Conservation (phyloP, 805 yeast species). For the Starmerella riodocensis region DNA sequence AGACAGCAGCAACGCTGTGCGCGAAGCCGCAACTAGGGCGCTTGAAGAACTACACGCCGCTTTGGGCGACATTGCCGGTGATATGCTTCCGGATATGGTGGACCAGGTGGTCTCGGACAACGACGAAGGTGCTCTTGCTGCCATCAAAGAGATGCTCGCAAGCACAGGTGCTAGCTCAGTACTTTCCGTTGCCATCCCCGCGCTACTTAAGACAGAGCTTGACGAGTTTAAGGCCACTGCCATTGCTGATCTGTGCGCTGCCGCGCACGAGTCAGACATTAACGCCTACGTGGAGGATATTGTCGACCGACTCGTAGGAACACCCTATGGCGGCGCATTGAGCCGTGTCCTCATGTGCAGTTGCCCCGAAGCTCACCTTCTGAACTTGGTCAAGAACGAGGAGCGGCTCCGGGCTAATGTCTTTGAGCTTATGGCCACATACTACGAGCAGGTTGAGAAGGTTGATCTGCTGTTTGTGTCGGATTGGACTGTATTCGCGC, state of each 20-base stretch:
- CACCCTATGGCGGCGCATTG: conserved; percentile 31
- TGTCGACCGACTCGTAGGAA: conserved; percentile 52
- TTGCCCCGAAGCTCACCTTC: conserved; percentile 38
- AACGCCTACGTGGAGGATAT: conserved; percentile 48
- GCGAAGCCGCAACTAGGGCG: conserved; percentile 84
- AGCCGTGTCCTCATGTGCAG: conserved; percentile 57
- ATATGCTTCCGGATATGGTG: conserved; percentile 71
- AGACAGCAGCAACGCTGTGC: conserved; percentile 54
- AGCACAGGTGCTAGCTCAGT: conserved; percentile 77
- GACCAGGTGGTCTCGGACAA: conserved; percentile 42
- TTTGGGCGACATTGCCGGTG: conserved; percentile 78
- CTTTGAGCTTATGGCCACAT: conserved; percentile 53
- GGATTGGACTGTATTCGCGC: conserved; percentile 61
- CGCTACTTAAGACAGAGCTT: conserved; percentile 39
- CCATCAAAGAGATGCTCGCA: conserved; percentile 75
- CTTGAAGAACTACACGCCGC: conserved; percentile 76
- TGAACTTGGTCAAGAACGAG: conserved; percentile 65
- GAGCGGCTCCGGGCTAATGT: conserved; percentile 38
- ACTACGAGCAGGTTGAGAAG: conserved; percentile 38
- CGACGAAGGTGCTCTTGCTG: conserved; percentile 54
- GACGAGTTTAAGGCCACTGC: conserved; percentile 53
- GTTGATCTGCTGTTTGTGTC: conserved; percentile 47
- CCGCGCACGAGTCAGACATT: conserved; percentile 28
- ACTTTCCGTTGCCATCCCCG: conserved; percentile 85
- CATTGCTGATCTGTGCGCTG: conserved; percentile 19